phyloP scores from a whole-genome alignment of 2,329 filamentous ascomycete genomes.

The Paradendryphiella salina region DNA sequence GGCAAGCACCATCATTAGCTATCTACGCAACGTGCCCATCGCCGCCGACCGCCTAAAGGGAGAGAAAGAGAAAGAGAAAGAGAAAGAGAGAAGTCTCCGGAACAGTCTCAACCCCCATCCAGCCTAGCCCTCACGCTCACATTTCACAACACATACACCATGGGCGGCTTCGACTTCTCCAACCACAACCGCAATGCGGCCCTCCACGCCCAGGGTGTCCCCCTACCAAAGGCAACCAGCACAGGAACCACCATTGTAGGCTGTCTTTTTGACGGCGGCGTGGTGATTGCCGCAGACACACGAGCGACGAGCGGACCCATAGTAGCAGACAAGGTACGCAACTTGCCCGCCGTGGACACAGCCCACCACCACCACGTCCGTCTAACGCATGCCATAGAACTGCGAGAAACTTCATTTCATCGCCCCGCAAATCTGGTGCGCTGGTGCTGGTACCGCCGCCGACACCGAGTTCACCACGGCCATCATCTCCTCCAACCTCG shows the following conservation, averaged over 20 bases:
- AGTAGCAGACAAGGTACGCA: constrained; percentile 86
- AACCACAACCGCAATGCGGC: constrained; percentile 99
- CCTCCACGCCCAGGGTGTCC: constrained; percentile 89
- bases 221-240: constrained; percentile 94
- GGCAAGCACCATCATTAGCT: constrained; percentile 25
- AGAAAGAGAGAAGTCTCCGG: background rate
- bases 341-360: constrained; percentile 2
- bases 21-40: constrained; percentile 30
- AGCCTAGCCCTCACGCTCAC: background rate
- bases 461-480: constrained; percentile 99
- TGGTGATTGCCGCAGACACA: constrained; percentile 98
- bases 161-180: constrained; percentile 83
- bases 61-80: background rate
- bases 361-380: background rate
- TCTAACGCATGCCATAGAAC: constrained; percentile 64
- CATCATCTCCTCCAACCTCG: constrained; percentile 97
- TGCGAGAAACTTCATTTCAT: constrained; percentile 99
- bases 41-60: constrained; percentile 5
- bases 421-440: constrained; percentile 98
- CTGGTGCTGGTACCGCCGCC: constrained; percentile 93
- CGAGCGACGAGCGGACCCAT: constrained; percentile 96
- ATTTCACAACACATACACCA: constrained; percentile 53
- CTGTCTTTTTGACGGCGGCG: constrained; percentile 93
- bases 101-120: background rate
- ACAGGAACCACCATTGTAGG: constrained; percentile 99